Evolutionary conservation across 805 yeast species (phyloP), one percentile per base, ranked within the genome.

Genomic region (Nakazawaea holstii): DNA sequence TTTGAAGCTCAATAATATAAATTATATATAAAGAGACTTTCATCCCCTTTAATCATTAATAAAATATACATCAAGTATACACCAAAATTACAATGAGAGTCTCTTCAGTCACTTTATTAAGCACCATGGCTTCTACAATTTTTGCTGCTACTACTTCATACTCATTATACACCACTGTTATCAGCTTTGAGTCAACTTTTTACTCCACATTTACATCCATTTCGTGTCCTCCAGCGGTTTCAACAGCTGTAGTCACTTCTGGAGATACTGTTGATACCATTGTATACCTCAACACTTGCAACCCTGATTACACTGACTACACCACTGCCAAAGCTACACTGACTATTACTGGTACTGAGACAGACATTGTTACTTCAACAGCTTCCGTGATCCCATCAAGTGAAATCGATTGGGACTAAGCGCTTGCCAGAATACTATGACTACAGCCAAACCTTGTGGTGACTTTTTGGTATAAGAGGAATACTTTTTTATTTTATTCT

Each of bases 201-300:
- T 47, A 32, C 28, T 33, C 46, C 8, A 47, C 50, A 3, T 43
- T 38, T 33, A 42, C 50, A 7, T 36, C 39, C 6, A 37, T 43
- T 9, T 31, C 37, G 10, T 47, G 50, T 17, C 46, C 43, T 3
- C 37, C 30, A 13, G 33, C 36, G 2, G n/a, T 27, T 10, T 17
- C 39, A 15, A 47, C 50, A n/a, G 38, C 50, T 2, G 27, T 31
- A n/a, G 33, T 24, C 20, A 32, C 44, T 13, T 11, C 27, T 8
- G 50, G 38, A 14, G 46, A 39, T 13, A n/a, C 36, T 8, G 28
- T 27, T 13, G 8, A 8, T 27, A 10, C 35, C 27, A 39, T 47
- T 13, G 13, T 47, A 29, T 35, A 15, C 11, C 26, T 45, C 44
- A 47, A 43, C 27, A 47, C 47, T 40, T 47, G 50, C 31, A 38